Conservation (phyloP, 495 filamentous ascomycete species). For the Penicillium waksmanii region DNA sequence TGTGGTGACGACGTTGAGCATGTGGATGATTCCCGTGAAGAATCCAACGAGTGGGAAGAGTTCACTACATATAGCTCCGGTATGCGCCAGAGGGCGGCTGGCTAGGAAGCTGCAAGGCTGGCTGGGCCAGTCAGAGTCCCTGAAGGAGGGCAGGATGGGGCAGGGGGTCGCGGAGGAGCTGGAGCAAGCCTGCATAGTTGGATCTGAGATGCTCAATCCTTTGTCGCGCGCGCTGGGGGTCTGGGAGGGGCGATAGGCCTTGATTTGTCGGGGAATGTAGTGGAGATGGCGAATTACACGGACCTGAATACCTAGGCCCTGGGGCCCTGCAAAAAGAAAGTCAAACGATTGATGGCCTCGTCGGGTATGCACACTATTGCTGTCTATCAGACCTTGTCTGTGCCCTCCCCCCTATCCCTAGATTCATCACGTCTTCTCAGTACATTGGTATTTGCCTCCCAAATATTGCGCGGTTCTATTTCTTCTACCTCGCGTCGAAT, state of each 20-base stretch:
- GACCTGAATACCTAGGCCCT: constrained; percentile 1
- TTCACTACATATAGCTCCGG: constrained; percentile 38
- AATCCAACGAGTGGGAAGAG: constrained; percentile 33
- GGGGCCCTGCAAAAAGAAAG: constrained; percentile 3
- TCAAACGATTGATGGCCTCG: constrained; percentile 2
- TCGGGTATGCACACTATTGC: constrained; percentile 4
- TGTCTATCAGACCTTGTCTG: constrained; percentile 7
- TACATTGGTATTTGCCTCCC: constrained; percentile 7
- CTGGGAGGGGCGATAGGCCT: constrained; percentile 16
- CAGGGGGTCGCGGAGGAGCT: constrained; percentile 21
- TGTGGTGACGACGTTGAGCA: constrained; percentile 37
- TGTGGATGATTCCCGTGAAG: constrained; percentile 46
- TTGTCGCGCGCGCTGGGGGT: constrained; percentile 26
- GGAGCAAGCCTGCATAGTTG: constrained; percentile 33
- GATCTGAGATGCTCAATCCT: constrained; percentile 33
- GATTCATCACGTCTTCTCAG: constrained; percentile 16
- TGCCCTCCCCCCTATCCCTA: constrained; percentile 22
- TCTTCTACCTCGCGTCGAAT: not conserved
- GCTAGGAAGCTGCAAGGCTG: constrained; percentile 27
- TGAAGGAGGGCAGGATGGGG: constrained; percentile 8
- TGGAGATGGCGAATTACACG: constrained; percentile 11
- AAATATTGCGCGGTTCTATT: not conserved
- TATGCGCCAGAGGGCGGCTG: constrained; percentile 32
- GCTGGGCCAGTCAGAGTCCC: constrained; percentile 23
- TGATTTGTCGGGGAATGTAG: constrained; percentile 16